Evolutionary conservation across 83 land plant genomes (phyloP), one percentile per base, ranked within the genome.

Genomic region (Picea engelmannii): DNA sequence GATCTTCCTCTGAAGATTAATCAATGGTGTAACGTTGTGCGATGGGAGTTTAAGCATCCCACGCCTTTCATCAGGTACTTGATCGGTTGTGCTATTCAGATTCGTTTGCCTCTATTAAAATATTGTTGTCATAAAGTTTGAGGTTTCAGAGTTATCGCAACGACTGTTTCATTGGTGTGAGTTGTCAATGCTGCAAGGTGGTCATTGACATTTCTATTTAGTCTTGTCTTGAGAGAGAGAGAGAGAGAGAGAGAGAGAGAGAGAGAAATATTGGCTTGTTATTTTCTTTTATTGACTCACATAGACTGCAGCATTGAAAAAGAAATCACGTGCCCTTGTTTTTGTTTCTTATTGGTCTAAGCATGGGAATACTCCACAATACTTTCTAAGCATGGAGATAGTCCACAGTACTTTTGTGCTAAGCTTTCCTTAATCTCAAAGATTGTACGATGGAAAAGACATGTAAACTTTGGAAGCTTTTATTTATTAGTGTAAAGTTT

Each of bases 11-110:
- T 98, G 62, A 95, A 85, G 81, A 87, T 98, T 44, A 98, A 98
- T 80, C 99, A 98, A 84, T 98, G 99, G 99, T 98, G 99, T 89
- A 98, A 98, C 86, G 97, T 98, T 80, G 99, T 98, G 59, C 84
- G 99, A 74, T 98, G 99, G 99, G 99, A 98, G 79, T 98, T 98
- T 82, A 98, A 97, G 86, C 88, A 98, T 84, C 99, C 99, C 17
- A 98, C 99, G 62, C 99, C 99, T 79, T 98, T 98, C 81, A 98
- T 98, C 83, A 92, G 99, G 99, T 94, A 80, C 8, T 27, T 68
- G 58, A 11, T 52, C 11, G 12, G 13, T 12, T 52, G 58, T 52
- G 70, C 16, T 66, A 10, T 27, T 25, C 2, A 24, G 59, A 21
- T 47, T 73, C 4, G 16, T 10, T 47, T 73, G 58, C 11, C 23